These are phyloP conservation scores for Leptographium flavum DNA, from an alignment of 2,329 filamentous ascomycete species.

Conservation along the genomic window DNA sequence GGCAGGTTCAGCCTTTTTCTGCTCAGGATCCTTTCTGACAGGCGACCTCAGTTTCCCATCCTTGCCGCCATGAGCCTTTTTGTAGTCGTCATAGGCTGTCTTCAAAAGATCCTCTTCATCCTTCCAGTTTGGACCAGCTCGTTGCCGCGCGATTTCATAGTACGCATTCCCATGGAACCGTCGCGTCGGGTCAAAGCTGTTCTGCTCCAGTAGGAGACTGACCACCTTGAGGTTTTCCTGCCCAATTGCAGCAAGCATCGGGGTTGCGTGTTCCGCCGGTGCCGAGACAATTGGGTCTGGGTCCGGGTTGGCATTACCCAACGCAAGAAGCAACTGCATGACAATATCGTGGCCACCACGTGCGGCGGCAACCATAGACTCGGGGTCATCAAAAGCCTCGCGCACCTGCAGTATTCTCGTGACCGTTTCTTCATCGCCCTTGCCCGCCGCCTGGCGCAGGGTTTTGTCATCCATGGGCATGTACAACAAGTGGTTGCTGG, in stretches of 20 bases:
- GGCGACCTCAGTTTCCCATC: slow-evolving; percentile 35
- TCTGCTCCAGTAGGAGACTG: slow-evolving; percentile 61
- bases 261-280: slow-evolving; percentile 64
- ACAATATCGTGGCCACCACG: slow-evolving; percentile 84
- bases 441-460: slow-evolving; percentile 42
- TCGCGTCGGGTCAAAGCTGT: slow-evolving; percentile 68
- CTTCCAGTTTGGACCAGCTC: slow-evolving; percentile 78
- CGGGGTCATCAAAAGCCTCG: slow-evolving; percentile 55
- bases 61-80: slow-evolving; percentile 32
- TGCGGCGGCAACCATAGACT: slow-evolving; percentile 80
- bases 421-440: slow-evolving; percentile 47
- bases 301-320: slow-evolving; percentile 53
- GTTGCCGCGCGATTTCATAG: slow-evolving; percentile 70
- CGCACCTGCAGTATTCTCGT: slow-evolving; percentile 47
- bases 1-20: slow-evolving; percentile 29
- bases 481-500: slow-evolving; percentile 48
- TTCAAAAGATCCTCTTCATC: slow-evolving; percentile 74
- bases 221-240: slow-evolving; percentile 78
- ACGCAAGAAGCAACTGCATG: slow-evolving; percentile 60
- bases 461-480: slow-evolving; percentile 50
- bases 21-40: slow-evolving; percentile 25
- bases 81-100: slow-evolving; percentile 54
- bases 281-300: slow-evolving; percentile 49
- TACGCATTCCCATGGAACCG: slow-evolving; percentile 68
- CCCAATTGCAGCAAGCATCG: slow-evolving; percentile 88